phyloP scores from a whole-genome alignment of 768 basidiomycete species.

The Hemileccinum rubropunctum region DNA sequence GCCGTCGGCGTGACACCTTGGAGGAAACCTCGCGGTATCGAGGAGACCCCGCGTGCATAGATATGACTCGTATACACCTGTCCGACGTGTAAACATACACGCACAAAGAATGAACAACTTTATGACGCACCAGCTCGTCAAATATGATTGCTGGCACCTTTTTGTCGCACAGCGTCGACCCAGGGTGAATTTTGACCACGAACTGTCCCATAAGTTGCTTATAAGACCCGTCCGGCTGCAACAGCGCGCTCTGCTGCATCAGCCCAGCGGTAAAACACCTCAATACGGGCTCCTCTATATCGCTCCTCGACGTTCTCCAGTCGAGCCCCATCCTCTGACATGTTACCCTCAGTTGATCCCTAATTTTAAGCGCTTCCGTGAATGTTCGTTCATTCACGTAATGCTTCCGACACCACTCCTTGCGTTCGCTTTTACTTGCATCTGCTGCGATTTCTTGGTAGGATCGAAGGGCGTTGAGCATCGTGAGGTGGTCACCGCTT shows the following conservation, averaged over 20 bases:
- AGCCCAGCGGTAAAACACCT: constrained; percentile 73
- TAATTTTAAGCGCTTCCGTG: constrained; percentile 71
- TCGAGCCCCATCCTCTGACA: constrained; percentile 64
- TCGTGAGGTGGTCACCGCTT: constrained; percentile 88
- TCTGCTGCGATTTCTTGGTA: constrained; percentile 66
- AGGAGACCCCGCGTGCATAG: constrained; percentile 90
- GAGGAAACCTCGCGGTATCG: constrained; percentile 62
- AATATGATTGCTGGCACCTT: constrained; percentile 87
- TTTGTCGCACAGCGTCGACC: constrained; percentile 77
- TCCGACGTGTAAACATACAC: not conserved
- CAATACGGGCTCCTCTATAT: constrained; percentile 67
- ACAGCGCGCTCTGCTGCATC: constrained; percentile 77
- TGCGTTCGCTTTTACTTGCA: constrained; percentile 46
- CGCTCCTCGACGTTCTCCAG: constrained; percentile 53
- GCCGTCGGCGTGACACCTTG: constrained; percentile 14
- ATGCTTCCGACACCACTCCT: constrained; percentile 83
- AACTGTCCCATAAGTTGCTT: constrained; percentile 75
- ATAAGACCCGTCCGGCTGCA: constrained; percentile 86
- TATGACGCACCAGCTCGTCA: constrained; percentile 77
- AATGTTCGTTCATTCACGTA: constrained; percentile 83
- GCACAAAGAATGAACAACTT: not conserved
- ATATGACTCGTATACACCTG: constrained; percentile 80
- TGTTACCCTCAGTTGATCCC: constrained; percentile 69
- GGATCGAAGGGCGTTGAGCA: constrained; percentile 79
- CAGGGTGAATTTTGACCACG: constrained; percentile 89